phyloP scores from a whole-genome alignment of 768 basidiomycete species.

The Leccinum uliginosum region DNA sequence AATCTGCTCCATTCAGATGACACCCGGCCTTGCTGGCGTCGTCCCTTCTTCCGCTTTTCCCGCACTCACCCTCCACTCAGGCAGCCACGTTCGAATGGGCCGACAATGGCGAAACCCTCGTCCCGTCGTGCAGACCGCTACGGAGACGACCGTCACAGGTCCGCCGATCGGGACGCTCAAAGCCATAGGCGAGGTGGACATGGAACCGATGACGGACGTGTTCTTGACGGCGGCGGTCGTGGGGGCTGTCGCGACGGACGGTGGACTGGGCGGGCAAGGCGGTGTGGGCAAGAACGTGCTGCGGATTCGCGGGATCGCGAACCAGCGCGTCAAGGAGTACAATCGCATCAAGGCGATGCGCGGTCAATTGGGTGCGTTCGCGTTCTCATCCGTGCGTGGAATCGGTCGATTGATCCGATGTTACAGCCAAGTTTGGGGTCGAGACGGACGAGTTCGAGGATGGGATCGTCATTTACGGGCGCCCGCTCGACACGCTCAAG shows the following conservation, averaged over 20 bases:
- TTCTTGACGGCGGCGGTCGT: conserved; percentile 94
- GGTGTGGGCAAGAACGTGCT: conserved; percentile 58
- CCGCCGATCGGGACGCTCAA: conserved; percentile 83
- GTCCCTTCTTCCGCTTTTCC: neutral
- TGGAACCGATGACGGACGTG: conserved; percentile 99
- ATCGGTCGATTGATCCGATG: neutral
- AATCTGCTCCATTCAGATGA: conserved; percentile 97
- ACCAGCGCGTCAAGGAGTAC: conserved; percentile 98
- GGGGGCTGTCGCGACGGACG: conserved; percentile 74
- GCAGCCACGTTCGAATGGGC: conserved; percentile 94
- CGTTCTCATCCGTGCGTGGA: too few relatives aligned
- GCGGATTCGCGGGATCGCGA: conserved; percentile 91
- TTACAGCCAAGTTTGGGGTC: conserved; percentile 87
- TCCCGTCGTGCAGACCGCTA: conserved; percentile 82
- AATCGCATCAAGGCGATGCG: conserved; percentile 97
- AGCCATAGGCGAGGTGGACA: conserved; percentile 62
- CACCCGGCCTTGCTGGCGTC: conserved; percentile 78
- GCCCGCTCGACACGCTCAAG: conserved; percentile 56
- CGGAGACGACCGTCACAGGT: conserved; percentile 86
- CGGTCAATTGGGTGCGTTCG: conserved; percentile 74
- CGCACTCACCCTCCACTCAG: conserved; percentile 33
- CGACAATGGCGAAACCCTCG: conserved; percentile 92
- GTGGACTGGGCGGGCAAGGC: conserved; percentile 42
- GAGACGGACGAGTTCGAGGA: conserved; percentile 89
- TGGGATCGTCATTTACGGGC: conserved; percentile 87